phyloP scores from a whole-genome alignment of 169 alveolate genomes.

The Plasmodium cynomolgi region DNA sequence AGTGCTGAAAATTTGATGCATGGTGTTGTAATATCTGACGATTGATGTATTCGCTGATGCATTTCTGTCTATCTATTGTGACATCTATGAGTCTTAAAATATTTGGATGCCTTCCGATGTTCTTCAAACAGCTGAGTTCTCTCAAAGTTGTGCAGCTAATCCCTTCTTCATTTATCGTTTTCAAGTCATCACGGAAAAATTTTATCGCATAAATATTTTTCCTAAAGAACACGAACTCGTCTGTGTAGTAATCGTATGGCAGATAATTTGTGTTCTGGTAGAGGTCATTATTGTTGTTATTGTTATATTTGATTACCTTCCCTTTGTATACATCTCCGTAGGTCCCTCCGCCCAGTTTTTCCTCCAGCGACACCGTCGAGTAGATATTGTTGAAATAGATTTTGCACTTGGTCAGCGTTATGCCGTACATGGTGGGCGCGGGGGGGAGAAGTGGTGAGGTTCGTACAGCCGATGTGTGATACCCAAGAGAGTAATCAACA shows the following conservation, averaged over 20 bases:
- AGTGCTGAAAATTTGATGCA: constrained; percentile 53
- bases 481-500: neutral
- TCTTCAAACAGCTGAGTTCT: constrained; percentile 88
- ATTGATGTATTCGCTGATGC: constrained; percentile 70
- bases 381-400: constrained; percentile 51
- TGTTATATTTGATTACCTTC: constrained; percentile 32
- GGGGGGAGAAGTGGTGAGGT: neutral
- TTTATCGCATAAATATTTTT: constrained; percentile 85
- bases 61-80: constrained; percentile 77
- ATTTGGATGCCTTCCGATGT: constrained; percentile 84
- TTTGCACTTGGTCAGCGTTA: constrained; percentile 65
- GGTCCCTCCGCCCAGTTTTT: constrained; percentile 92
- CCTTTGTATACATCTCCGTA: constrained; percentile 93
- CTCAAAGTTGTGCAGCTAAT: constrained; percentile 90
- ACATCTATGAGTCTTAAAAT: constrained; percentile 83
- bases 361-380: constrained; percentile 77
- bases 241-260: constrained; percentile 71
- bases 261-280: constrained; percentile 27
- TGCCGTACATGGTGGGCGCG: constrained; percentile 27
- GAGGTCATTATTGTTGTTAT: constrained; percentile 37
- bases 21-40: constrained; percentile 67
- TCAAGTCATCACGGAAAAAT: constrained; percentile 88
- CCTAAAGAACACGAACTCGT: constrained; percentile 46
- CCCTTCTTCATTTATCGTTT: constrained; percentile 91
- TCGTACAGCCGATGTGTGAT: neutral